Percentiles rank a stretch among this genome's conserved stretches.
Conservation (phyloP, 345 rosid genomes). For the Gossypium turneri region DNA sequence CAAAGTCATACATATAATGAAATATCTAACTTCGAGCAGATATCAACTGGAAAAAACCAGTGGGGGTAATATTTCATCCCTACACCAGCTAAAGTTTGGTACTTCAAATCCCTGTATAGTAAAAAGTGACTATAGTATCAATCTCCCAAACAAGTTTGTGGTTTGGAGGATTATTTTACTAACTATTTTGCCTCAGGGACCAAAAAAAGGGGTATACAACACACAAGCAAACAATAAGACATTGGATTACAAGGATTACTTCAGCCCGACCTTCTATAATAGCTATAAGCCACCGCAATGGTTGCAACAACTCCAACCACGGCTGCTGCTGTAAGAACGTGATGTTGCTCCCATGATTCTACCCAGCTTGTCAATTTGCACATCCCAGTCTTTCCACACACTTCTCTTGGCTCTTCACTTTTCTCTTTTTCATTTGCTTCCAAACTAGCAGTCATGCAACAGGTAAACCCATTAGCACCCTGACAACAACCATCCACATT, state of each 20-base stretch:
- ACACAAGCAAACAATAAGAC: conserved; percentile 15
- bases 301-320: conserved; percentile 69
- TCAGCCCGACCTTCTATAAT: conserved; percentile 59
- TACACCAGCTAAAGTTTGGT: background rate
- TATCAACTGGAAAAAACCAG: background rate
- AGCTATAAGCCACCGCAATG: conserved; percentile 56
- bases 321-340: conserved; percentile 56
- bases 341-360: conserved; percentile 51
- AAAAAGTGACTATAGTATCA: background rate
- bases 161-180: conserved; percentile 33
- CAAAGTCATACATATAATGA: background rate
- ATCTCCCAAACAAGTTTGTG: conserved; percentile 16
- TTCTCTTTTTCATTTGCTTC: conserved; percentile 27
- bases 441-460: conserved; percentile 56
- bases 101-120: too few relatives aligned
- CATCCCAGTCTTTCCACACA: conserved; percentile 27
- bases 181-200: conserved; percentile 10
- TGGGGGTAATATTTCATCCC: too few relatives aligned
- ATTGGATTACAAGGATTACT: conserved; percentile 15
- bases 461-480: conserved; percentile 57
- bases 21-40: conserved; percentile 7
- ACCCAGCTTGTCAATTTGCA: conserved; percentile 39
- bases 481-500: conserved; percentile 60
- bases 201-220: conserved; percentile 22
- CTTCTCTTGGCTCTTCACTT: conserved; percentile 8